Base-by-base conservation (phyloP, 1,284 basidiomycete genomes). In the Ustilago crameri region DNA sequence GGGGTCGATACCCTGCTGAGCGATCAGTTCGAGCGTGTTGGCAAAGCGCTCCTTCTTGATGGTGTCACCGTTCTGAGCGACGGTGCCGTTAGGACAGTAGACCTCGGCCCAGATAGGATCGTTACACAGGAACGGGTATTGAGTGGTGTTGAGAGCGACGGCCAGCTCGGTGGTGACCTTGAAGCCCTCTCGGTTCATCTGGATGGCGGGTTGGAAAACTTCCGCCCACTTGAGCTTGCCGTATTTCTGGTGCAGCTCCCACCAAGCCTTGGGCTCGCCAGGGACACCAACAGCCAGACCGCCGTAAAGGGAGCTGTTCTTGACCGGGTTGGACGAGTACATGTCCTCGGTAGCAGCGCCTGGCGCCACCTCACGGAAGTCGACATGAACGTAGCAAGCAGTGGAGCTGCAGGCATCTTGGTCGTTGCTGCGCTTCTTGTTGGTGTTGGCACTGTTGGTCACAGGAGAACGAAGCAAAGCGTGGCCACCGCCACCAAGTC, bases 321-420 rank as follows among this genome's bases (percentile, higher is more conserved):
- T 23, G 65, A 73, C 47, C 26, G 78, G 38, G 53, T 64, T 44
- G 41, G 40, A 32, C 18, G 40, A 63, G 75, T 74, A 84, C 76
- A 85, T 84, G 12, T 82, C 82, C 56, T 81, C 78, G 51, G 84
- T 84, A 0, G 80, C 81, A 0, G 75, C 79, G 9, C 80, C 83
- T 0, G 85, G 85, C 71, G 80, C 78, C 4, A 79, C 82, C 75
- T 85, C 85, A 15, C 85, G 78, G 67, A 85, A 85, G 75, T 86
- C 85, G 32, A 85, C 80, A 30, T 81, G 80, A 24, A 82, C 72
- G 56, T 85, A 84, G 7, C 61, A 76, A 7, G 78, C 79, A 14
- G 75, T 56, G 42, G 54, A 50, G 44, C 52, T 55, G 27, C 43
- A 51, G 3, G 64, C 64, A 15, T 66, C 64, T n/a, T 56, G 20